Conservation (phyloP, 78 protist genomes). For the Protostelium mycophagum region DNA sequence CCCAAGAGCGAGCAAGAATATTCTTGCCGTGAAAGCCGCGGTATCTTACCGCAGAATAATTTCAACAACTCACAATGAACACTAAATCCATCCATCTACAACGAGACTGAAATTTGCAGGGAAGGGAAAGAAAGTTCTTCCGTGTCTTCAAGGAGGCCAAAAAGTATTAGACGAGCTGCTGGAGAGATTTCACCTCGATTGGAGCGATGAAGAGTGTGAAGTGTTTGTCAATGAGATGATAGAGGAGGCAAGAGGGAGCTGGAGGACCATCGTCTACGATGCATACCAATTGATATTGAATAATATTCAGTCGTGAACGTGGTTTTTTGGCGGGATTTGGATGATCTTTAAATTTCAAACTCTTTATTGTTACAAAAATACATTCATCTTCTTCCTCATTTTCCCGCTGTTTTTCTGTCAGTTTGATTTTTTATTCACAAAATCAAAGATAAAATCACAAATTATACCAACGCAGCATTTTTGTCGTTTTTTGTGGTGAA, state of each 20-base stretch:
- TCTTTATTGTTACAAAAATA: no score
- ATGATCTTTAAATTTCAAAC: no score
- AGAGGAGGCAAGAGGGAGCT: slow-evolving; percentile 4
- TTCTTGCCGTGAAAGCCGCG: no score
- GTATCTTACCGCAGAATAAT: no score
- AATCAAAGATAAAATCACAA: no score
- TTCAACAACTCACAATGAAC: neutral
- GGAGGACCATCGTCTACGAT: slow-evolving; percentile 5
- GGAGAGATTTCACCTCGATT: slow-evolving; percentile 6
- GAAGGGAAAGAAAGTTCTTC: slow-evolving; percentile 6
- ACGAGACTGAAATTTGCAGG: neutral
- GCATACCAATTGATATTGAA: neutral
- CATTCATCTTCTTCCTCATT: no score
- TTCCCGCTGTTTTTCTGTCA: no score
- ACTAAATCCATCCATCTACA: neutral
- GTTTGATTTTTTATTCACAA: no score
- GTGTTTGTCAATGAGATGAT: neutral
- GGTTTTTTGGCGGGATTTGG: no score
- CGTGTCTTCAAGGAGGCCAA: neutral
- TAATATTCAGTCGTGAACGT: neutral
- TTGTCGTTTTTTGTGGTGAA: no score
- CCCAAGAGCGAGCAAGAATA: no score
- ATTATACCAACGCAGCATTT: no score
- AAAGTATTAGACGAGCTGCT: neutral
- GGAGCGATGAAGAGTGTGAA: slow-evolving; percentile 9